A percentile compares a stretch with the other conserved stretches of the same genome.
Conservation (phyloP, 139 green algal genomes). For the Edaphochlamys debaryana region DNA sequence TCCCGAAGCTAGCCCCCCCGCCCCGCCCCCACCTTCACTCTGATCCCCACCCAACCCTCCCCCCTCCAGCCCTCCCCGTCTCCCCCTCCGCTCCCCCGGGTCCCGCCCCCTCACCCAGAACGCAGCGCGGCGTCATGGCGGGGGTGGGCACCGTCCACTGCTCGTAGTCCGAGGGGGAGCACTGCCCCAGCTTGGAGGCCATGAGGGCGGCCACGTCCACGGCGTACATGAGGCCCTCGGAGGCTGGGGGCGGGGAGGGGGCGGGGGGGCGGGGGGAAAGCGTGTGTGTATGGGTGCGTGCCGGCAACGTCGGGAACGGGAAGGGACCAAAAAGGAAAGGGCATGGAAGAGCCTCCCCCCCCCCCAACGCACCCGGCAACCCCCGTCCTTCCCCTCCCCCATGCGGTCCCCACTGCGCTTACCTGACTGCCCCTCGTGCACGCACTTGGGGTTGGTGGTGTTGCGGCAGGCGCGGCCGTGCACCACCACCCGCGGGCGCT, state of each 20-base stretch:
- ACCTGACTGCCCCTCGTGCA: no score
- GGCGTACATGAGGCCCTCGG: conserved; percentile 70
- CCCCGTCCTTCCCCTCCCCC: no score
- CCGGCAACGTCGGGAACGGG: no score
- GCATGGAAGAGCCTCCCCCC: no score
- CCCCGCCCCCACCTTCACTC: not conserved
- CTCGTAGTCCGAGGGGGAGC: conserved; percentile 55
- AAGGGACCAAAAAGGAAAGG: no score
- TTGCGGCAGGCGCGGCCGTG: conserved; percentile 83
- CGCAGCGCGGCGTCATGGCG: conserved; percentile 34
- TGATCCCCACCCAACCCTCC: no score
- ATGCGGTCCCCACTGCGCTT: no score
- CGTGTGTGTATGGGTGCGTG: not conserved
- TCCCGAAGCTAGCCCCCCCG: not conserved
- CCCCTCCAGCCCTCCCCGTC: no score
- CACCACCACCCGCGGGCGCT: conserved; percentile 82
- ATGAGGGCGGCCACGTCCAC: conserved; percentile 70
- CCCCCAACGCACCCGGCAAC: no score
- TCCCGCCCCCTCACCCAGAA: conserved; percentile 54
- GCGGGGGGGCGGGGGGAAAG: no score
- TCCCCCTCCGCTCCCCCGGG: not conserved
- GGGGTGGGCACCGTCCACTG: conserved; percentile 49
- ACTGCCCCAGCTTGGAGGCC: conserved; percentile 27
- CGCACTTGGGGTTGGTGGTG: conserved; percentile 61
- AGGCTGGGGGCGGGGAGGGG: no score